Evolutionary conservation across 768 basidiomycete species (phyloP).

Genomic region (Hypholoma sublateritium): DNA sequence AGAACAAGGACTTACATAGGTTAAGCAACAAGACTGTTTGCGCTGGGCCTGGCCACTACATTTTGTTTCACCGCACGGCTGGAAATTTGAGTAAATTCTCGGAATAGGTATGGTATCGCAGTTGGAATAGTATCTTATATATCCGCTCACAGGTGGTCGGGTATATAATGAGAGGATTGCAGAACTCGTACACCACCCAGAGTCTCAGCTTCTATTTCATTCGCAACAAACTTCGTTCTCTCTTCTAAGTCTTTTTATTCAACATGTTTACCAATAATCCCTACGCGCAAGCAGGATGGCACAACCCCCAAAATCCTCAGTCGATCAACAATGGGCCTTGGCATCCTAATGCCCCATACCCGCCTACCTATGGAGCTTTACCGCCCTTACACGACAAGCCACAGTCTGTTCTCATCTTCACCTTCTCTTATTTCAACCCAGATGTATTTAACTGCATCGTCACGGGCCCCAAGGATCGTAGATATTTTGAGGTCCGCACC

Average conservation of each 20-base stretch:
- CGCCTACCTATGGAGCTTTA: slow-evolving; percentile 28
- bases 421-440: slow-evolving; percentile 34
- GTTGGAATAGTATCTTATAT: not conserved
- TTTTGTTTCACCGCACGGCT: not conserved
- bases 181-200: not conserved
- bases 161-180: not conserved
- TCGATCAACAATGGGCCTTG: slow-evolving; percentile 23
- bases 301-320: slow-evolving; percentile 27
- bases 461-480: slow-evolving; percentile 39
- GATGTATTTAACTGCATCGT: slow-evolving; percentile 44
- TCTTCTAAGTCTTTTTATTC: not conserved
- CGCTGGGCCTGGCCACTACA: not conserved
- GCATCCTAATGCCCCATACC: slow-evolving; percentile 10
- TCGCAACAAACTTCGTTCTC: not conserved
- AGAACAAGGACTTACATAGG: not conserved
- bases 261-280: slow-evolving; percentile 27
- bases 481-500: slow-evolving; percentile 37
- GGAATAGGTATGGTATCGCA: not conserved
- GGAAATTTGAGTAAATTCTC: not conserved
- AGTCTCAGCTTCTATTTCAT: not conserved
- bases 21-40: not conserved
- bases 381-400: slow-evolving; percentile 13
- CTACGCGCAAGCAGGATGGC: slow-evolving; percentile 31
- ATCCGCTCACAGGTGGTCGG: not conserved
- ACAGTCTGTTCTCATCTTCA: slow-evolving; percentile 13